Percentiles rank a stretch among this genome's conserved stretches.
Conservation (phyloP, 179 eudicot species). For the Spinacia oleracea region DNA sequence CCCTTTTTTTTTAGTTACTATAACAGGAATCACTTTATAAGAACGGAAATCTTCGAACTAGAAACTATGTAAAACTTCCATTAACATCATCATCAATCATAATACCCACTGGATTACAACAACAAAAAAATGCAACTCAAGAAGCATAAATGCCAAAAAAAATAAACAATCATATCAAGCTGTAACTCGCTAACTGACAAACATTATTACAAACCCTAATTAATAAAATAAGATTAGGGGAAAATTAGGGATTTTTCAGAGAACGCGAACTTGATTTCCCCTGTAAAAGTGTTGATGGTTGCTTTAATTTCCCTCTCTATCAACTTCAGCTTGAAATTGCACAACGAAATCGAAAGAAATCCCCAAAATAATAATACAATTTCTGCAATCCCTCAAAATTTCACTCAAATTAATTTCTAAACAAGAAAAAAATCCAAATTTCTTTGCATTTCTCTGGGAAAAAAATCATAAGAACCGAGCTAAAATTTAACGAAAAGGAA, state of each 20-base stretch:
- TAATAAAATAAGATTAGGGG: not conserved
- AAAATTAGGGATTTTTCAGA: not conserved
- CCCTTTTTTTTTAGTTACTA: too few species aligned
- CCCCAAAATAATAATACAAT: too few species aligned
- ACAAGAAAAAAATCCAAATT: not conserved
- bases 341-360: not conserved
- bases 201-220: not conserved
- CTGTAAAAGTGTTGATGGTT: not conserved
- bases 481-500: conserved; percentile 3
- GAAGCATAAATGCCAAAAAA: not conserved
- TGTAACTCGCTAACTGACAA: not conserved
- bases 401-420: not conserved
- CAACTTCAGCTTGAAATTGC: not conserved
- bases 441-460: not conserved
- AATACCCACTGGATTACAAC: not conserved
- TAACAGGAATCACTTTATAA: too few species aligned
- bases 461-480: conserved; percentile 1
- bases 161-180: not conserved
- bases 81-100: conserved; percentile 2
- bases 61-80: not conserved
- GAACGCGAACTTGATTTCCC: not conserved
- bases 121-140: not conserved
- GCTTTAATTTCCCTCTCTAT: not conserved
- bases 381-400: not conserved
- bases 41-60: not conserved